Evolutionary conservation across 306 rosid species (phyloP).

Genomic region (Casuarina cunninghamiana): DNA sequence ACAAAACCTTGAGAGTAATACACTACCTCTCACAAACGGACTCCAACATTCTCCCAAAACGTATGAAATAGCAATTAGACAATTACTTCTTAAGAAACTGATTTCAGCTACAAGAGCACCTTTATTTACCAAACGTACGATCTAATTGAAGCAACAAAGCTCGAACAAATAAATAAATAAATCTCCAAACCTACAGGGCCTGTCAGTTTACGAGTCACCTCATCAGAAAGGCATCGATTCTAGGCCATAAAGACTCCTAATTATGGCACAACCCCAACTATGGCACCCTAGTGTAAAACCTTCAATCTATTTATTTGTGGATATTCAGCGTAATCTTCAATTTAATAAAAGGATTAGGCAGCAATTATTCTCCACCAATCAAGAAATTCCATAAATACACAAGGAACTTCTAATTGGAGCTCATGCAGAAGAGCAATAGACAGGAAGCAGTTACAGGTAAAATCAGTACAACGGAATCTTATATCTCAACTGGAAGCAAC

Average conservation of each 20-base stretch:
- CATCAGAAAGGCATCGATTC: conserved; percentile 7
- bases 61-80: neutral
- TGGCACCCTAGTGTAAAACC: neutral
- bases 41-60: neutral
- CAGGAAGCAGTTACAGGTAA: neutral
- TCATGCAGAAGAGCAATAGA: neutral
- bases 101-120: neutral
- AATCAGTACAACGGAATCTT: neutral
- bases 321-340: neutral
- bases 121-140: neutral
- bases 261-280: neutral
- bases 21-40: neutral
- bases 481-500: neutral
- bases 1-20: neutral
- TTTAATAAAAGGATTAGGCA: neutral
- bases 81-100: neutral
- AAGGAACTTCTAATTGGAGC: neutral
- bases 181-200: neutral
- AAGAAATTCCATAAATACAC: conserved; percentile 1
- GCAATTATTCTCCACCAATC: conserved; percentile 16
- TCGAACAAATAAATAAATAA: neutral
- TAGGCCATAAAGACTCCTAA: neutral
- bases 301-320: neutral
- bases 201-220: conserved; percentile 20
- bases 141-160: neutral